Evolutionary conservation across 2,329 filamentous ascomycete species (phyloP).

Genomic region (Xylaria sp.): DNA sequence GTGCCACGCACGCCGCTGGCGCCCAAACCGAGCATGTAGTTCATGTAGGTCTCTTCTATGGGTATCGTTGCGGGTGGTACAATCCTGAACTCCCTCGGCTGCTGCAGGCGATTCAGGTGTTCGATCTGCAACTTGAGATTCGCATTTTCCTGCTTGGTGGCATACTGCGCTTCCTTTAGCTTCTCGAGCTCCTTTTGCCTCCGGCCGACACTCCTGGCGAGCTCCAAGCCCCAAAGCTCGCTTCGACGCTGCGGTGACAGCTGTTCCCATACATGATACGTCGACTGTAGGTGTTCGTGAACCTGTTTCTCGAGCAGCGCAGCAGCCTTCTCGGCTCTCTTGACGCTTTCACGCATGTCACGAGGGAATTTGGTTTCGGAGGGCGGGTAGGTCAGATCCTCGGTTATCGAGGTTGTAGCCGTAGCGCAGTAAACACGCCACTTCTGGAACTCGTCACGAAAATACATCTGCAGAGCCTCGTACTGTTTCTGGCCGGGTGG

Average conservation of each 20-base stretch:
- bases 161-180: conserved; percentile 61
- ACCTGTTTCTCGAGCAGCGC: conserved; percentile 74
- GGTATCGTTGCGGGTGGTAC: conserved; percentile 62
- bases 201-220: conserved; percentile 68
- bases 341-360: conserved; percentile 58
- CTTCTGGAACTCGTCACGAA: conserved; percentile 72
- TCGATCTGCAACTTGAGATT: conserved; percentile 69
- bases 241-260: conserved; percentile 66
- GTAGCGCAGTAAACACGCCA: conserved; percentile 68
- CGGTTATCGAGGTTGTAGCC: conserved; percentile 60
- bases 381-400: conserved; percentile 63
- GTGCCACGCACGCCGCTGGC: conserved; percentile 54
- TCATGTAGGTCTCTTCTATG: conserved; percentile 60
- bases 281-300: conserved; percentile 77
- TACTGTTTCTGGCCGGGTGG: conserved; percentile 79
- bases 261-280: conserved; percentile 79
- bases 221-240: conserved; percentile 70
- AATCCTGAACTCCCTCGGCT: conserved; percentile 68
- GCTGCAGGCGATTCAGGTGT: conserved; percentile 66
- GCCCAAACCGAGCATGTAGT: conserved; percentile 58
- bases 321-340: conserved; percentile 62
- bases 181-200: conserved; percentile 66
- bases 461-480: conserved; percentile 74
- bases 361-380: conserved; percentile 53
- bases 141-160: conserved; percentile 65